A percentile compares a stretch with the other conserved stretches of the same genome.
These are phyloP conservation scores for Zea luxurians DNA, from an alignment of 176 grass and related monocot species.

Conservation along the genomic window DNA sequence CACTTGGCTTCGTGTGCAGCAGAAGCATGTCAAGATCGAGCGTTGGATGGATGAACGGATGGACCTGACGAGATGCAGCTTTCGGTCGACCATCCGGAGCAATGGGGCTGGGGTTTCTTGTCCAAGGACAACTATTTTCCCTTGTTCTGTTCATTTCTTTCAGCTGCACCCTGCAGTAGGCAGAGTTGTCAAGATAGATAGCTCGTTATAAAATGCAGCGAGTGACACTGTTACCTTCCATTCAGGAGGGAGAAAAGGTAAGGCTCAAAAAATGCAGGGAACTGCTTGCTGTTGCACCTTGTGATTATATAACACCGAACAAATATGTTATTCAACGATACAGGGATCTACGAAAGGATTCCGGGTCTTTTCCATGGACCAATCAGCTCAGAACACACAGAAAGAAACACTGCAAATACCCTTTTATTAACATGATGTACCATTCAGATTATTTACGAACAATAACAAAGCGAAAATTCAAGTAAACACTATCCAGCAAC, in stretches of 20 bases:
- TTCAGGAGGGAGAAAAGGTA: not conserved
- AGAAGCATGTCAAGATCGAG: not conserved
- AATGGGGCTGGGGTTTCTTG: not conserved
- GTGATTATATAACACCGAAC: too few species aligned
- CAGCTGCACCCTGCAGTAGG: not conserved
- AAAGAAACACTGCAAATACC: not conserved
- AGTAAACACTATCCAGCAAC: not conserved
- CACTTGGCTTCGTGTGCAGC: constrained; percentile 14
- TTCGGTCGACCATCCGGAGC: not conserved
- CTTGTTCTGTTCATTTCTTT: not conserved
- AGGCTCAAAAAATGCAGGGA: not conserved
- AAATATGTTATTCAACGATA: too few species aligned
- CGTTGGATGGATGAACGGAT: not conserved
- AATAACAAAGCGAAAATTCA: not conserved
- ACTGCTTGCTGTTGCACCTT: not conserved
- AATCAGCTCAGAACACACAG: not conserved
- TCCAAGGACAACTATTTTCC: not conserved
- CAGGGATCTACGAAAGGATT: not conserved
- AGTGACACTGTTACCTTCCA: not conserved
- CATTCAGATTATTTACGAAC: not conserved
- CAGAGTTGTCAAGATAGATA: not conserved
- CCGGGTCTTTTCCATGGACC: not conserved
- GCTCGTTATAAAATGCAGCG: not conserved
- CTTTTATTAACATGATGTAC: constrained; percentile 32
- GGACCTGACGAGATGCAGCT: not conserved